Conservation (phyloP, 164 flowering plant genomes). For the Dillenia turbinata region DNA sequence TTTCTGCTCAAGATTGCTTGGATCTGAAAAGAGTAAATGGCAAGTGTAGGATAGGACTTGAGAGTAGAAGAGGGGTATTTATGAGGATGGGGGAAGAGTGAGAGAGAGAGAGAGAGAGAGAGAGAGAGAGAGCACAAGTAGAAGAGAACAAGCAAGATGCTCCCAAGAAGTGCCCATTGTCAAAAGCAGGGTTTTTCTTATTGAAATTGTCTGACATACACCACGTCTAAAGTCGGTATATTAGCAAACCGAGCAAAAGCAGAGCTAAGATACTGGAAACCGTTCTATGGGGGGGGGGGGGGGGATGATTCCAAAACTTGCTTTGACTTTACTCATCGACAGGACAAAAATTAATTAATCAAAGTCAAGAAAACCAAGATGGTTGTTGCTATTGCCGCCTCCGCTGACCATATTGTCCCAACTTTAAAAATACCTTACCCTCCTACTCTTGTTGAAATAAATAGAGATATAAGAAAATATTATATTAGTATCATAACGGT, state of each 20-base stretch:
- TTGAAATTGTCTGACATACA: conserved; percentile 11
- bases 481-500: no score
- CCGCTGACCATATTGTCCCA: no score
- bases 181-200: conserved; percentile 20
- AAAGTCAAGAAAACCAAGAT: no score
- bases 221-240: conserved; percentile 18
- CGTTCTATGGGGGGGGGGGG: no score
- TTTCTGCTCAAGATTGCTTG: background rate
- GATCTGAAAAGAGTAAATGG: background rate
- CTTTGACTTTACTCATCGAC: no score
- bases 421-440: no score
- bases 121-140: conserved; percentile 22
- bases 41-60: background rate
- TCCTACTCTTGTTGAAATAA: no score
- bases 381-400: no score
- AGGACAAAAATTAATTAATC: no score
- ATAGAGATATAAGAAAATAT: no score
- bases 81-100: conserved; percentile 1
- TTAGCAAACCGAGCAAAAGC: background rate
- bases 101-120: conserved; percentile 10
- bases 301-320: no score
- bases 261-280: no score
- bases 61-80: conserved; percentile 1
- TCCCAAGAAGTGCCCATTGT: conserved; percentile 37
- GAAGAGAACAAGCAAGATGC: conserved; percentile 24